Percentiles rank a stretch among this genome's conserved stretches.
Evolutionary conservation across 2,329 filamentous ascomycete genomes (phyloP).

Genomic region (Samsoniella hepiali): DNA sequence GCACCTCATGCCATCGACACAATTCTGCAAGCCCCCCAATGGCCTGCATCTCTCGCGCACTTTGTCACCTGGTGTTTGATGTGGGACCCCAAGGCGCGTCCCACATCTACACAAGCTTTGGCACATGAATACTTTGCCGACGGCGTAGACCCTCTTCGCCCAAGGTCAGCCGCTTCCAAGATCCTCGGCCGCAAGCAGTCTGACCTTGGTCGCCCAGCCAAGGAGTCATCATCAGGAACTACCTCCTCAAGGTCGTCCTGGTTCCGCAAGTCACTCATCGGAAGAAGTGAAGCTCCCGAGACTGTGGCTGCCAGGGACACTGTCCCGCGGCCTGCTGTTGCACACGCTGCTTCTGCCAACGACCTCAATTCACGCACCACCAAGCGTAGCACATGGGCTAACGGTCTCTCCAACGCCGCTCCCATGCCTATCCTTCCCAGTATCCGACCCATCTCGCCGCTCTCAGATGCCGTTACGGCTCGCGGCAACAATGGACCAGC

Average conservation of each 20-base stretch:
- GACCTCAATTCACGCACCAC: slow-evolving; percentile 49
- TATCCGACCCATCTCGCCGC: slow-evolving; percentile 89
- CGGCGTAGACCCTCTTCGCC: slow-evolving; percentile 84
- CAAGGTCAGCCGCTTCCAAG: slow-evolving; percentile 84
- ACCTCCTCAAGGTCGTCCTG: slow-evolving; percentile 84
- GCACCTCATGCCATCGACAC: slow-evolving; percentile 95
- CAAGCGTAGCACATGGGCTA: slow-evolving; percentile 93
- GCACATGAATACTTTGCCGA: slow-evolving; percentile 93
- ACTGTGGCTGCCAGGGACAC: slow-evolving; percentile 51
- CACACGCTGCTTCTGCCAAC: slow-evolving; percentile 39
- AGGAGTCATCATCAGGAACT: slow-evolving; percentile 58
- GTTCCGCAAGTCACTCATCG: slow-evolving; percentile 94
- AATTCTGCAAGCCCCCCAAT: slow-evolving; percentile 84
- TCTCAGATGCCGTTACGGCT: slow-evolving; percentile 89
- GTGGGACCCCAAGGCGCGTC: slow-evolving; percentile 93
- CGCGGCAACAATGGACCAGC: slow-evolving; percentile 67
- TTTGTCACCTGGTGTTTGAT: slow-evolving; percentile 99
- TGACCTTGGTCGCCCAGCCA: slow-evolving; percentile 66
- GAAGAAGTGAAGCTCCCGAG: slow-evolving; percentile 67
- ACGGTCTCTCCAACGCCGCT: slow-evolving; percentile 72
- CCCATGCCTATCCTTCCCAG: slow-evolving; percentile 96
- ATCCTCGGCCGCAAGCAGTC: slow-evolving; percentile 89
- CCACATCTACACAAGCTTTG: slow-evolving; percentile 90
- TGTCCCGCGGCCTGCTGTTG: slow-evolving; percentile 44
- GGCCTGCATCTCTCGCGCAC: slow-evolving; percentile 81